Evolutionary conservation across 1,284 basidiomycete genomes (phyloP).

Genomic region (Hypsizygus ulmarius): DNA sequence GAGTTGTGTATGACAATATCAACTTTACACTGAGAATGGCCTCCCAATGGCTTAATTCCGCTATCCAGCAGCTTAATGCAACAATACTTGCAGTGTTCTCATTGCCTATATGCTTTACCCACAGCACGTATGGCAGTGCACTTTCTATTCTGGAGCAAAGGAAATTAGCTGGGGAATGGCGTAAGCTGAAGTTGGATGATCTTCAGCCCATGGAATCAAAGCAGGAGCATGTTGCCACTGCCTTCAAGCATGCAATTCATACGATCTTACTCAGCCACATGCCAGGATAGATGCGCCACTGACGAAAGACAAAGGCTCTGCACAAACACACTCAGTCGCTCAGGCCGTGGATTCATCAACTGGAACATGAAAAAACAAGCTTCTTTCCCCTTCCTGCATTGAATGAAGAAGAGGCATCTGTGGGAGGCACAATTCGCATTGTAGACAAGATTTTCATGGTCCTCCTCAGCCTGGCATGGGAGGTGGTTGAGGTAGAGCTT

Average conservation of each 20-base stretch:
- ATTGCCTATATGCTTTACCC: too few relatives aligned
- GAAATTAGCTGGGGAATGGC: too few relatives aligned
- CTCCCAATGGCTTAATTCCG: too few relatives aligned
- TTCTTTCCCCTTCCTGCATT: conserved; percentile 14
- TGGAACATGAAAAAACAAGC: conserved; percentile 9
- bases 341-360: conserved; percentile 5
- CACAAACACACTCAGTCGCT: neutral
- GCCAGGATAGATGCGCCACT: conserved; percentile 1
- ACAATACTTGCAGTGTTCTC: too few relatives aligned
- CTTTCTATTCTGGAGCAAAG: too few relatives aligned
- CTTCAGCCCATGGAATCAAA: neutral
- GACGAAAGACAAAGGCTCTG: neutral
- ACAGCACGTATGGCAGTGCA: too few relatives aligned
- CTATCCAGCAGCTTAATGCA: too few relatives aligned
- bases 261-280: conserved; percentile 6
- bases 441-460: too few relatives aligned
- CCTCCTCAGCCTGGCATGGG: neutral
- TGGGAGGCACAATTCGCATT: conserved; percentile 17
- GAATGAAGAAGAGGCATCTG: conserved; percentile 15
- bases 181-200: conserved; percentile 4
- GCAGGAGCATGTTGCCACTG: neutral
- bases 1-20: too few relatives aligned
- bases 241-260: conserved; percentile 12
- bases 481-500: neutral
- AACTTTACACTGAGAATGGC: too few relatives aligned